Percentiles rank a stretch among this genome's conserved stretches.
Evolutionary conservation across 371 early-diverging fungal genomes (phyloP).

Genomic region (Phascolomyces articulosus): DNA sequence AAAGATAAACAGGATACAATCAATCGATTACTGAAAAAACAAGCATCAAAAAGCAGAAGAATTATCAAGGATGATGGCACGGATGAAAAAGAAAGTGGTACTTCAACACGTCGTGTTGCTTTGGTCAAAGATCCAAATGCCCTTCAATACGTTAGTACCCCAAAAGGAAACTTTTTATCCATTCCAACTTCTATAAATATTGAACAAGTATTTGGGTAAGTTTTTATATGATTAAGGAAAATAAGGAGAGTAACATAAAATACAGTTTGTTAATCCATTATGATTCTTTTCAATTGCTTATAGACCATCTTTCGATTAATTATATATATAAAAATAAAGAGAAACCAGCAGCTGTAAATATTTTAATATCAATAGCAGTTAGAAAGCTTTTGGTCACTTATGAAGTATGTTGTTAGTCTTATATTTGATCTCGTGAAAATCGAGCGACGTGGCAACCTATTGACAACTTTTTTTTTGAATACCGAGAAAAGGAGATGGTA

Average conservation of each 20-base stretch:
- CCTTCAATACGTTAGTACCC: constrained; percentile 31
- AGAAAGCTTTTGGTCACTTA: too few species aligned
- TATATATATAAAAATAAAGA: not conserved
- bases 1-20: constrained; percentile 79
- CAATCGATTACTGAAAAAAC: constrained; percentile 75
- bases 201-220: constrained; percentile 33
- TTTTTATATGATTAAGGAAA: not conserved
- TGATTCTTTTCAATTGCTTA: too few species aligned
- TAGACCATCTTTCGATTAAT: not conserved
- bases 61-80: constrained; percentile 57
- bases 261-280: too few species aligned
- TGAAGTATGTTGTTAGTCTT: too few species aligned
- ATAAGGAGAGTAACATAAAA: too few species aligned
- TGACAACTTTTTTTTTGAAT: constrained; percentile 2
- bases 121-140: constrained; percentile 24
- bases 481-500: not conserved
- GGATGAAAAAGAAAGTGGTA: constrained; percentile 24
- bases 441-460: not conserved
- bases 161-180: constrained; percentile 24
- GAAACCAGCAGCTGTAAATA: too few species aligned
- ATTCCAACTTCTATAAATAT: constrained; percentile 33
- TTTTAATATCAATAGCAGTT: too few species aligned
- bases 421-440: too few species aligned
- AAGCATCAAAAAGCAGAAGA: constrained; percentile 68
- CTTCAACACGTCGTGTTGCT: constrained; percentile 20